phyloP scores from a whole-genome alignment of 2,329 filamentous ascomycete species.

The Alternaria conjuncta region DNA sequence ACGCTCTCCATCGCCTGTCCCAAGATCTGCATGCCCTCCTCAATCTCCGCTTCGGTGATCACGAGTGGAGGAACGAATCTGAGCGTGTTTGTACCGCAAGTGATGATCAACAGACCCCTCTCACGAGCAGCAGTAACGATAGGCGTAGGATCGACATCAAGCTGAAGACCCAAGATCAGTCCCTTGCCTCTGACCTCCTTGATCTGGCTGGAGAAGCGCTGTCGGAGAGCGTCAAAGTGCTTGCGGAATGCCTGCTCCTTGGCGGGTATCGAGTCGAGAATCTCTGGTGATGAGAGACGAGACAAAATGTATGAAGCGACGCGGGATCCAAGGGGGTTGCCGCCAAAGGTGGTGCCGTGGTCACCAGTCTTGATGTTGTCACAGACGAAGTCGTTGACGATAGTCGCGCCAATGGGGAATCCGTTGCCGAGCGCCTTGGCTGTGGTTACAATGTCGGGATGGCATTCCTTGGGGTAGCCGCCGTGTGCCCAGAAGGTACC shows the following conservation, averaged over 20 bases:
- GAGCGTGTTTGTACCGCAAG: conserved; percentile 88
- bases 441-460: conserved; percentile 91
- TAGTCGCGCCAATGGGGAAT: conserved; percentile 88
- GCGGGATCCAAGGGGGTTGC: conserved; percentile 84
- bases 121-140: conserved; percentile 88
- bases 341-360: conserved; percentile 93
- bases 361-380: conserved; percentile 76
- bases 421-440: conserved; percentile 97
- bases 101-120: conserved; percentile 87
- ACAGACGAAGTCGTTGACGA: conserved; percentile 70
- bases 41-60: conserved; percentile 81
- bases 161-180: conserved; percentile 84
- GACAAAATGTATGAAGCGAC: conserved; percentile 86
- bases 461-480: conserved; percentile 74
- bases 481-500: conserved; percentile 90
- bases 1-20: conserved; percentile 69
- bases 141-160: conserved; percentile 72
- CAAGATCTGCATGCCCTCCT: conserved; percentile 76
- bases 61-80: conserved; percentile 88
- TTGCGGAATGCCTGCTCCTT: conserved; percentile 69
- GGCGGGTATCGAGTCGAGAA: conserved; percentile 72
- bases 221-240: conserved; percentile 63
- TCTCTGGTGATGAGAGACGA: conserved; percentile 71
- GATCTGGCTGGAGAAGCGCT: conserved; percentile 73
- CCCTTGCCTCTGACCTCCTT: conserved; percentile 82